phyloP scores from a whole-genome alignment of 257 asterid genomes.

The Avicennia marina region DNA sequence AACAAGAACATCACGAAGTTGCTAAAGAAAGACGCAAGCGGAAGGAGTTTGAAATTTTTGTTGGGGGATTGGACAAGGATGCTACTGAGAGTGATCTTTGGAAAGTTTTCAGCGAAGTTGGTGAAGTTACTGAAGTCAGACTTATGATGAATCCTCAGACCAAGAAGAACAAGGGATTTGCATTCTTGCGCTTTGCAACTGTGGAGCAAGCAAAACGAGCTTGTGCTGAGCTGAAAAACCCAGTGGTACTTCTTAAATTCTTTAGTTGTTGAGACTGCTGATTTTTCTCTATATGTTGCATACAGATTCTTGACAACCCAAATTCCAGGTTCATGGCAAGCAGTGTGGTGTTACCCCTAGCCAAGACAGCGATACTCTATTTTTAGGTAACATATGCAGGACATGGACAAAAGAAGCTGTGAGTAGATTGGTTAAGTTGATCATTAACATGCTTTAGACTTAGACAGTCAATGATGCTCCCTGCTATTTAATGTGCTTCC shows the following conservation, averaged over 20 bases:
- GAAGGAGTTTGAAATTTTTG: constrained; percentile 92
- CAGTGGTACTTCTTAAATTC: constrained; percentile 66
- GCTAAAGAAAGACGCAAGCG: constrained; percentile 88
- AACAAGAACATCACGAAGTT: constrained; percentile 80
- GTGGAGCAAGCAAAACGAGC: constrained; percentile 94
- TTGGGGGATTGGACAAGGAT: constrained; percentile 98
- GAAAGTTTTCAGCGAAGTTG: constrained; percentile 82
- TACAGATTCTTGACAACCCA: constrained; percentile 36
- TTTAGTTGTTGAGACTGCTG: constrained; percentile 30
- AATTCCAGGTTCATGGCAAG: constrained; percentile 92
- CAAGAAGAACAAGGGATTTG: constrained; percentile 94
- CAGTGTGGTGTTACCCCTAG: constrained; percentile 97
- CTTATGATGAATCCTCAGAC: constrained; percentile 98
- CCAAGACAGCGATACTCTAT: constrained; percentile 95
- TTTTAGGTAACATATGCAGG: constrained; percentile 92
- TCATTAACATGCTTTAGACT: constrained; percentile 26
- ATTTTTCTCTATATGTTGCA: constrained; percentile 24
- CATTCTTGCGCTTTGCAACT: constrained; percentile 92
- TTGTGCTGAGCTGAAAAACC: constrained; percentile 73
- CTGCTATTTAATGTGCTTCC: constrained; percentile 49
- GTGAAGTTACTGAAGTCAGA: constrained; percentile 90
- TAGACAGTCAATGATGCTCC: constrained; percentile 23
- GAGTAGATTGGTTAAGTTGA: constrained; percentile 45
- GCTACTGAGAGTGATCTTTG: constrained; percentile 89
- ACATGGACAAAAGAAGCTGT: constrained; percentile 94